A percentile compares a stretch with the other conserved stretches of the same genome.
These are phyloP conservation scores for Epichloe hybrida DNA, from an alignment of 2,329 filamentous ascomycete genomes.

Conservation along the genomic window DNA sequence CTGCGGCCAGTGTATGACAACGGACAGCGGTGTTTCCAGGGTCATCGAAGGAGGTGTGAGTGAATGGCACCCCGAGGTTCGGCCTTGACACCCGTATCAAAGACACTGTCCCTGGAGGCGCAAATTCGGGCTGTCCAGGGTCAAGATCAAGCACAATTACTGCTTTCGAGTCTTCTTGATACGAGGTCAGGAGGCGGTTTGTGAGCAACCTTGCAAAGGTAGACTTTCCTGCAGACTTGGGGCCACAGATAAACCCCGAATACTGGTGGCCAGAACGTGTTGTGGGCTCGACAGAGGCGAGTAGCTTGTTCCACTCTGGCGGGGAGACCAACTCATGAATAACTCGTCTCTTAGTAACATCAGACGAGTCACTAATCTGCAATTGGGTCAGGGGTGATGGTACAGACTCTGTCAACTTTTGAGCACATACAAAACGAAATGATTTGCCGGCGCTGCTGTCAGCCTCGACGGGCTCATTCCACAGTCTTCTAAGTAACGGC, in stretches of 20 bases:
- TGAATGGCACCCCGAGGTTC: slow-evolving; percentile 55
- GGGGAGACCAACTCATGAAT: slow-evolving; percentile 43
- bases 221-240: slow-evolving; percentile 63
- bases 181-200: slow-evolving; percentile 49
- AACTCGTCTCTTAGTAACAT: slow-evolving; percentile 33
- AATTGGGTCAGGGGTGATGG: not conserved
- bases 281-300: slow-evolving; percentile 28
- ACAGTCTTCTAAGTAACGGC: slow-evolving; percentile 53
- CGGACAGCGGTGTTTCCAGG: slow-evolving; percentile 31
- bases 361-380: slow-evolving; percentile 40
- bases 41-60: slow-evolving; percentile 33
- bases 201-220: slow-evolving; percentile 54
- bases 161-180: slow-evolving; percentile 8
- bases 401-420: slow-evolving; percentile 9
- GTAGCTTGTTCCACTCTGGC: slow-evolving; percentile 46
- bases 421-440: slow-evolving; percentile 35
- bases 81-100: slow-evolving; percentile 46
- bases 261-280: slow-evolving; percentile 20
- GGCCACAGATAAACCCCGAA: slow-evolving; percentile 49
- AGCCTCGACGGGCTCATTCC: slow-evolving; percentile 34
- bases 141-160: slow-evolving; percentile 56
- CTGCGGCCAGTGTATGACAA: slow-evolving; percentile 52
- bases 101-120: slow-evolving; percentile 54
- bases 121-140: slow-evolving; percentile 64
- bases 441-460: slow-evolving; percentile 15